Evolutionary conservation across 208 protist genomes (phyloP), one percentile per base, ranked within the genome.

Genomic region (Leishmania martiniquensis): DNA sequence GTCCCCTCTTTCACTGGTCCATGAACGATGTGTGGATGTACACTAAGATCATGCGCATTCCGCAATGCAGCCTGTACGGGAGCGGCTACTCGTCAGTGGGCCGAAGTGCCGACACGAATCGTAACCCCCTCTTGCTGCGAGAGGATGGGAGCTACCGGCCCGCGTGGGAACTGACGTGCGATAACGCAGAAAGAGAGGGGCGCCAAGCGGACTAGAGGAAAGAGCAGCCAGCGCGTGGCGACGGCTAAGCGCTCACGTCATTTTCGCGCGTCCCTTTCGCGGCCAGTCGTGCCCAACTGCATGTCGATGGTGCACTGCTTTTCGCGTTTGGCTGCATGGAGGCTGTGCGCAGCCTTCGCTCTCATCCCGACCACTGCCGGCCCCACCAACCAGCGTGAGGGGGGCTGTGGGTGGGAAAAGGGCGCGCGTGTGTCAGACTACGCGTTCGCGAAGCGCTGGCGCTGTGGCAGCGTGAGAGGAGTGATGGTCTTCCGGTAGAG

Each of bases 41-140:
- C 85, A 96, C 85, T 34, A 47, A 73, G 15, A 15, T 67, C 0
- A 71, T 91, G 34, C 51, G 86, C 20, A 71, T 98, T n/a, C 93
- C 96, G 1, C 96, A 87, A 59, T 98, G 96, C 73, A 54, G n/a
- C n/a, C 75, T 98, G 47, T 98, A 98, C 81, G 72, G 76, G 47
- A 20, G 74, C 42, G 96, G 96, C 47, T 98, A 97, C 84, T 97
- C 96, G 10, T 98, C 95, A 1, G 78, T 98, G 15, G 96, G 96
- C 1, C 67, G 55, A 37, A 57, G 65, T 12, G 63, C 68, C 13
- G 81, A 68, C 25, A 98, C 96, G 20, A 42, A 63, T 1, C 87
- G 85, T 25, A 97, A 98, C 76, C 57, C 72, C 7, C 62, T 68
- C 20, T 78, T 97, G 80, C 83, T 74, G 17, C 72, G 77, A 52